phyloP scores from a whole-genome alignment of 164 flowering plant species.

The Chimonanthus praecox region DNA sequence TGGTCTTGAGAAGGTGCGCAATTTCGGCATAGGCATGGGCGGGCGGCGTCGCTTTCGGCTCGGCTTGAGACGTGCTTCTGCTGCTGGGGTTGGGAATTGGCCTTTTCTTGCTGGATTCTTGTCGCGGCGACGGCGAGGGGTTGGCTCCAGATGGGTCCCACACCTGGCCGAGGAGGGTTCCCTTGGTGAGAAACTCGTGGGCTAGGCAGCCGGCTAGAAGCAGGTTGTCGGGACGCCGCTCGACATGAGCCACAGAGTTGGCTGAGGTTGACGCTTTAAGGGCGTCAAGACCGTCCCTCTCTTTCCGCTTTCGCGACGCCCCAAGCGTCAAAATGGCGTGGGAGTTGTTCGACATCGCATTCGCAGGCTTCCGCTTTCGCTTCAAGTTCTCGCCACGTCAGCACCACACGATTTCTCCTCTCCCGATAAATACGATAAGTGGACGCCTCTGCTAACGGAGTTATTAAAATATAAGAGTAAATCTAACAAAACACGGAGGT shows the following conservation, averaged over 20 bases:
- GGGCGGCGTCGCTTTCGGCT: not conserved
- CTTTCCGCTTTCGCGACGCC: conserved; percentile 57
- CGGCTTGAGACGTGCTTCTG: not conserved
- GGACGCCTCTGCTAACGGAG: not conserved
- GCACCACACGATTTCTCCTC: conserved; percentile 1
- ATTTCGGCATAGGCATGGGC: conserved; percentile 51
- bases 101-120: not conserved
- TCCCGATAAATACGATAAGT: not conserved
- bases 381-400: conserved; percentile 33
- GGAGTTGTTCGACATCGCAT: conserved; percentile 29
- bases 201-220: conserved; percentile 86
- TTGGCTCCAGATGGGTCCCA: conserved; percentile 48
- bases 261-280: conserved; percentile 8
- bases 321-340: conserved; percentile 32
- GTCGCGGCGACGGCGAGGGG: not conserved
- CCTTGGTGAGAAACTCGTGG: conserved; percentile 56
- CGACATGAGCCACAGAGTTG: conserved; percentile 2
- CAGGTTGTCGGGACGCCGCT: conserved; percentile 35
- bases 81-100: not conserved
- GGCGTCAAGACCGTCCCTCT: conserved; percentile 25
- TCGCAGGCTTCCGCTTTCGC: not conserved
- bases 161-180: conserved; percentile 64
- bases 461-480: not conserved
- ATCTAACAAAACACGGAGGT: not conserved
- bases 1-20: conserved; percentile 51